Evolutionary conservation across 129 eudicot genomes (phyloP), one percentile per base, ranked within the genome.

Genomic region (Saposhnikovia divaricata): DNA sequence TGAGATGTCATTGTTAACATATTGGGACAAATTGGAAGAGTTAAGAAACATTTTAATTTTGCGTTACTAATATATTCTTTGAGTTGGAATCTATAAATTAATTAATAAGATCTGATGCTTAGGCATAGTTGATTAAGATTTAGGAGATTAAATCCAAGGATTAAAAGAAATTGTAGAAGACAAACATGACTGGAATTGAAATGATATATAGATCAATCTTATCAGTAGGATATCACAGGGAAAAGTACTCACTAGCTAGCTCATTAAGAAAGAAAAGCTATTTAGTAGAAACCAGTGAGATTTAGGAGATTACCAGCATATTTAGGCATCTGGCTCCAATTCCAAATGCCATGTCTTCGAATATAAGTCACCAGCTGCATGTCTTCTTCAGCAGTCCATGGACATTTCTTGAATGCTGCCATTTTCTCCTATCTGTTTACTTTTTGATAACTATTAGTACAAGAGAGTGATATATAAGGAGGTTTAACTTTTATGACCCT

Each of bases 331-430:
- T 77, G 84, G 75, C 71, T 80, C 89, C 89, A 86, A 51, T 81
- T 83, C 87, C 85, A 81, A 43, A 86, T 83, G 39, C 87, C 87
- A 69, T 78, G 68, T 77, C 72, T 81, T 3, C 46, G 81, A n/a
- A 86, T 86, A 81, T 86, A 83, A 75, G 76, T 65, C 38, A 45
- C 48, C 59, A 86, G n/a, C 79, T 63, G 81, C 66, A 81, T 78
- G 76, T 86, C 89, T 78, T 86, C 87, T 74, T 83, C 83, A 43
- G 75, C 72, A 66, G 82, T 83, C 89, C 89, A 86, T 66, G 87
- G 77, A 68, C 87, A 79, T 80, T 83, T 86, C 83, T 86, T 86
- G 55, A 86, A 72, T n/a, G 69, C 69, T 61, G 34, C 69, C 69
- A 61, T 61, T 61, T 25, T 61, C 69, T 61, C 34, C 25, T 2